A percentile compares a stretch with the other conserved stretches of the same genome.
Evolutionary conservation across 768 basidiomycete genomes (phyloP).

Genomic region (Termitomyces sp.): DNA sequence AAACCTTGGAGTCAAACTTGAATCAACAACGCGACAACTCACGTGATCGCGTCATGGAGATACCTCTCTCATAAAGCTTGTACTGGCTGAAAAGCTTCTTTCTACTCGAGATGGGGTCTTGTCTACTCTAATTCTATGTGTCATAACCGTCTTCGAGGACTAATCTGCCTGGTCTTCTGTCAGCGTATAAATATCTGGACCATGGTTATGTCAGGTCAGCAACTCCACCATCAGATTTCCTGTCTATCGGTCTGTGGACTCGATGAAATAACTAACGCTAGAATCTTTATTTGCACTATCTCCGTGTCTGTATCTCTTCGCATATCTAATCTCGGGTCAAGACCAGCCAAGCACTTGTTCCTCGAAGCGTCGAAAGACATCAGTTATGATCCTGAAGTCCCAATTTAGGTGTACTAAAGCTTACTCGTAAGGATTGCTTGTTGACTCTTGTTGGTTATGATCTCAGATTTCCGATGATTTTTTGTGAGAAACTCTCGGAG

Average conservation of each 20-base stretch:
- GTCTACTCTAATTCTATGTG: too few relatives aligned
- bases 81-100: not conserved
- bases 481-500: not conserved
- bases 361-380: not conserved
- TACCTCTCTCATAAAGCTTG: not conserved
- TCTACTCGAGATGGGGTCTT: not conserved
- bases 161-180: not conserved
- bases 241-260: too few relatives aligned
- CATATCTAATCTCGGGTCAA: not conserved
- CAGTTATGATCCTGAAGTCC: not conserved
- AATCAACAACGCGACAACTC: slow-evolving; percentile 15
- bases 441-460: not conserved
- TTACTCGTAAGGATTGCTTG: not conserved
- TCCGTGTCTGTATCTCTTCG: not conserved
- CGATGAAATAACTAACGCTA: not conserved
- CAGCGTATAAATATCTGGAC: not conserved
- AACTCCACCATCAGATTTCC: not conserved
- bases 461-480: not conserved
- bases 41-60: slow-evolving; percentile 9
- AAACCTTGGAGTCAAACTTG: not conserved
- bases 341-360: not conserved
- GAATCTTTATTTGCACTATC: not conserved
- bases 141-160: too few relatives aligned
- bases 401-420: not conserved
- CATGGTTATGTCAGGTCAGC: too few relatives aligned